These are phyloP conservation scores for Cupressus sempervirens DNA, from an alignment of 75 land plant genomes.

Conservation along the genomic window DNA sequence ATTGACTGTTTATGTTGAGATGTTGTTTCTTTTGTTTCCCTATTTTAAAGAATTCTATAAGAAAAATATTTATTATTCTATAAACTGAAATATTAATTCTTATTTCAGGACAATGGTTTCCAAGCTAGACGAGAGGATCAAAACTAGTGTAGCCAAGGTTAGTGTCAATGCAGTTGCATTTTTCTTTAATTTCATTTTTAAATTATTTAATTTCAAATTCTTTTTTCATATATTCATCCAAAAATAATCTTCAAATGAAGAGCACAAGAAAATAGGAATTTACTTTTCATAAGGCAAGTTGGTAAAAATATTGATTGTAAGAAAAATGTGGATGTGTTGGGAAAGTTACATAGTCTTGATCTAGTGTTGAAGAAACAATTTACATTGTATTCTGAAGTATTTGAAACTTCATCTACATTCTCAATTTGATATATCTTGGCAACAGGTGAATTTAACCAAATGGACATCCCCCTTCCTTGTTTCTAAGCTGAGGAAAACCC, in stretches of 20 bases:
- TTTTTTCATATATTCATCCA: background rate
- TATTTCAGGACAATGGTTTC: constrained; percentile 83
- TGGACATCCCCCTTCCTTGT: too few relatives aligned
- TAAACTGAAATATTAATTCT: background rate
- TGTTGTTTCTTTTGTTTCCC: constrained; percentile 10
- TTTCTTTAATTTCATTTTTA: background rate
- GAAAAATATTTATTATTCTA: background rate
- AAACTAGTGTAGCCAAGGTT: constrained; percentile 96
- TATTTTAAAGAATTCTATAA: background rate
- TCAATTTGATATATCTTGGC: background rate
- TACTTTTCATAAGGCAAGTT: background rate
- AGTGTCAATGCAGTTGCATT: background rate
- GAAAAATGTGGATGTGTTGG: background rate
- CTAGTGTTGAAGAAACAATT: too few relatives aligned
- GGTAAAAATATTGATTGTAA: background rate
- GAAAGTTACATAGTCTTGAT: too few relatives aligned
- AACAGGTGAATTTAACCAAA: too few relatives aligned
- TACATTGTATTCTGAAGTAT: background rate
- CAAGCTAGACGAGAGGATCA: constrained; percentile 95
- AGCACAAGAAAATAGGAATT: background rate
- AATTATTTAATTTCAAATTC: too few relatives aligned
- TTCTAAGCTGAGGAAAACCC: too few relatives aligned
- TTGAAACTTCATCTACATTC: too few relatives aligned
- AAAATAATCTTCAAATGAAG: background rate
- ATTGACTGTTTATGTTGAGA: constrained; percentile 66